A percentile compares a stretch with the other conserved stretches of the same genome.
Evolutionary conservation across 345 rosid species (phyloP).

Genomic region (Reutealis trisperma): DNA sequence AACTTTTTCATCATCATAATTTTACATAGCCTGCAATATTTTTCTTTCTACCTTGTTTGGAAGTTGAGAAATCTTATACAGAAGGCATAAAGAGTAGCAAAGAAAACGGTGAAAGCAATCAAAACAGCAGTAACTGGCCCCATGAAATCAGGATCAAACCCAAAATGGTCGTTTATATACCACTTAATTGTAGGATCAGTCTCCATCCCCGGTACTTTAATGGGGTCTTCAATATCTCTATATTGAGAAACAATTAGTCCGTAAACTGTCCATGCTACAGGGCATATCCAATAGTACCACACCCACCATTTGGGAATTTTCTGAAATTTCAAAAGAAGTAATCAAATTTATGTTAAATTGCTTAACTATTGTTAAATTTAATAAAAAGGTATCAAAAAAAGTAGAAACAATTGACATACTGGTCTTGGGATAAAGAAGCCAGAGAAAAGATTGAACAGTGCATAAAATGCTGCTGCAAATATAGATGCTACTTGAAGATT

Average conservation of each 20-base stretch:
- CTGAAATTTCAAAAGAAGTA: slow-evolving; percentile 2
- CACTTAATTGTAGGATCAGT: slow-evolving; percentile 12
- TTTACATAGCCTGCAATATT: too few relatives aligned
- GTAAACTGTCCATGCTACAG: slow-evolving; percentile 36
- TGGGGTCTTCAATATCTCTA: slow-evolving; percentile 17
- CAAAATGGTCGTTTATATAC: slow-evolving; percentile 31
- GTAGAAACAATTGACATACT: slow-evolving; percentile 6
- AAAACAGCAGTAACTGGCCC: slow-evolving; percentile 27
- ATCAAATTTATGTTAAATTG: background rate
- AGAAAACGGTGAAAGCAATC: slow-evolving; percentile 22
- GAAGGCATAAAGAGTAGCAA: slow-evolving; percentile 28
- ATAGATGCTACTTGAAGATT: slow-evolving; percentile 33
- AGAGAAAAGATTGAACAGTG: slow-evolving; percentile 30
- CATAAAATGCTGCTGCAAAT: slow-evolving; percentile 30
- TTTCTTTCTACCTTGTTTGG: slow-evolving; percentile 23
- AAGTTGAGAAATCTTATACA: slow-evolving; percentile 30
- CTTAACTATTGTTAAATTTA: too few relatives aligned
- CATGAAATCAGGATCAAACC: slow-evolving; percentile 21
- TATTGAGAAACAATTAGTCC: slow-evolving; percentile 32
- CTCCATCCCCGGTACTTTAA: slow-evolving; percentile 1
- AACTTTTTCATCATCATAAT: too few relatives aligned
- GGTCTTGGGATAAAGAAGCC: slow-evolving; percentile 35
- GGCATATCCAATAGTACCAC: slow-evolving; percentile 34
- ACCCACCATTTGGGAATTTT: slow-evolving; percentile 43
- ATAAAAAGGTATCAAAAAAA: background rate